phyloP scores from a whole-genome alignment of 2,329 filamentous ascomycete species.

The Orbilia oligospora region DNA sequence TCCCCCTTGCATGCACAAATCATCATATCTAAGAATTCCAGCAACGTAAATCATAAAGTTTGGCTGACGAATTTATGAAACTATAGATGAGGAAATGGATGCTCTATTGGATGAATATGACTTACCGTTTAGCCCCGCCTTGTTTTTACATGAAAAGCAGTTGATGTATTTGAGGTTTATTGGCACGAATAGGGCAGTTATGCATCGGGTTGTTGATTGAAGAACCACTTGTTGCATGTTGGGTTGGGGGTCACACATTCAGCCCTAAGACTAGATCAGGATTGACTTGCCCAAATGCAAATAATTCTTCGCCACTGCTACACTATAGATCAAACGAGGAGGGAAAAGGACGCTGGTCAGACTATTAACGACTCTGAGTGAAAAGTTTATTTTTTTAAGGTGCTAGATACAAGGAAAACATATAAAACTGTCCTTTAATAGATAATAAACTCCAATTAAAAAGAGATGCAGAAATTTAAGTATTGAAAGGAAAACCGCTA shows the following conservation, averaged over 20 bases:
- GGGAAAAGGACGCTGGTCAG: too few species aligned
- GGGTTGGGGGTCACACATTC: neutral
- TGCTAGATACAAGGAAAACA: neutral
- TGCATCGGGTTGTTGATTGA: constrained; percentile 64
- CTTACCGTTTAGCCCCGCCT: constrained; percentile 62
- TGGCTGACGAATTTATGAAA: neutral
- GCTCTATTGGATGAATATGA: constrained; percentile 63
- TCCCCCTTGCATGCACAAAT: too few species aligned
- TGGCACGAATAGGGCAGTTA: constrained; percentile 63
- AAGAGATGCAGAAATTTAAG: constrained; percentile 29
- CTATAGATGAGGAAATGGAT: constrained; percentile 62
- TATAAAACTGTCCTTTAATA: constrained; percentile 6
- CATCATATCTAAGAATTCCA: too few species aligned
- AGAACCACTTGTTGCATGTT: neutral
- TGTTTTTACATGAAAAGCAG: constrained; percentile 64
- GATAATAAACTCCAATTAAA: constrained; percentile 36
- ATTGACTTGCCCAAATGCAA: too few species aligned
- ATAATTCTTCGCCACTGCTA: too few species aligned
- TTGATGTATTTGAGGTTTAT: constrained; percentile 64
- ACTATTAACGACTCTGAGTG: neutral
- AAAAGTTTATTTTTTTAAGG: neutral
- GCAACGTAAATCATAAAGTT: too few species aligned
- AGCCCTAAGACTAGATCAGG: too few species aligned
- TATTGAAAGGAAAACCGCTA: constrained; percentile 44
- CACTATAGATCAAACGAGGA: too few species aligned